These are phyloP conservation scores for Claviceps pusilla DNA, from an alignment of 2,329 filamentous ascomycete species.

Conservation along the genomic window DNA sequence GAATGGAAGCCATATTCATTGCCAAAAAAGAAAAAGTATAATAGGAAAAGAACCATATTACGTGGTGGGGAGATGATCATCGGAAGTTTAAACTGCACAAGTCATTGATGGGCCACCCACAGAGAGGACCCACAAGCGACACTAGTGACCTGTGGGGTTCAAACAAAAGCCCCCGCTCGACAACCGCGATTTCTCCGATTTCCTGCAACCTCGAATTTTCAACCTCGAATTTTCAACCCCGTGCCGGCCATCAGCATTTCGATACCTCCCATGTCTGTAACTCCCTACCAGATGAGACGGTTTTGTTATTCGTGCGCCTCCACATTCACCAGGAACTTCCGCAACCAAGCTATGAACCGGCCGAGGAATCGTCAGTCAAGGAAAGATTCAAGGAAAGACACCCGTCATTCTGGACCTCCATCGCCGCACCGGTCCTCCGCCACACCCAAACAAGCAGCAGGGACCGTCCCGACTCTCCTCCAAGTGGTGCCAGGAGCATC, in stretches of 20 bases:
- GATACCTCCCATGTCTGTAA: too few species aligned
- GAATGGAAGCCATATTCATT: neutral
- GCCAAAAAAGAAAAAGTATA: neutral
- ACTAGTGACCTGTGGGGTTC: too few species aligned
- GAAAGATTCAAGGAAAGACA: neutral
- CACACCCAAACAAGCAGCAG: conserved; percentile 21
- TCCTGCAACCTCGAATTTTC: neutral
- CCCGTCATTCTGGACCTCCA: conserved; percentile 1
- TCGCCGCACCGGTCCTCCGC: conserved; percentile 10
- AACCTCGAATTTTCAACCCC: neutral
- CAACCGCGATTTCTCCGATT: neutral
- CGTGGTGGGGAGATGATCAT: neutral
- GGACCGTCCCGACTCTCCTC: conserved; percentile 29
- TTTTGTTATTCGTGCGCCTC: neutral
- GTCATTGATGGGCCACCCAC: too few species aligned
- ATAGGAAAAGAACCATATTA: too few species aligned
- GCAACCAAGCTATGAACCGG: conserved; percentile 24
- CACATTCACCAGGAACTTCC: conserved; percentile 6
- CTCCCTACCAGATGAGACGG: neutral
- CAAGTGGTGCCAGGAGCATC: conserved; percentile 44
- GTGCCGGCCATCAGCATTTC: neutral
- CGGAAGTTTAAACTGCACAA: neutral
- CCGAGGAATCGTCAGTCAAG: conserved; percentile 20
- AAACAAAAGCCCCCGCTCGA: neutral
- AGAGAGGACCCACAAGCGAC: neutral